Evolutionary conservation across 2,329 filamentous ascomycete genomes (phyloP), one percentile per base, ranked within the genome.

Genomic region (Pseudogymnoascus destructans): DNA sequence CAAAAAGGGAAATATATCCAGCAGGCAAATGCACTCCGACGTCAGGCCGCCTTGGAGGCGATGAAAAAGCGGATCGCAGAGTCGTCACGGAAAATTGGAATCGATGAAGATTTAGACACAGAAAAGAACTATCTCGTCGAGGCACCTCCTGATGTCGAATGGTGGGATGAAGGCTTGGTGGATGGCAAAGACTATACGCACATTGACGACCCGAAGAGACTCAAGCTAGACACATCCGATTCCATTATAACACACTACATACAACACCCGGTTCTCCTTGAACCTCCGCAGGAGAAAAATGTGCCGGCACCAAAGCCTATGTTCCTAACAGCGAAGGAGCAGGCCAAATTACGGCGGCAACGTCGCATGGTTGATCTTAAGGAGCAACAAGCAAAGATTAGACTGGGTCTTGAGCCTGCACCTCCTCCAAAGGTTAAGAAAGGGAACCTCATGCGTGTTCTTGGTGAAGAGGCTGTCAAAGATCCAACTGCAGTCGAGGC

Each of bases 401-500:
- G 92, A 60, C 77, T 98, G 9, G 93, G 93, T 17, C 78, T 98
- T 11, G 86, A 92, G 61, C 89, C 91, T 2, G 89, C 92, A 17
- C 90, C 91, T 25, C 87, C 91, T 23, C 92, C 93, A 9, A 98
- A 97, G 73, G 89, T 98, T 65, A 97, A 96, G 74, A 95, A 95
- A 72, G 88, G 86, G 59, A 98, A 98, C 71, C 80, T 98, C 69
- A 98, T 98, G 93, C 86, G 91, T 59, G 93, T 98, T 27, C 78
- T 96, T 59, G 93, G 93, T 62, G 89, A 96, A 60, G 69, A 70
- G 59, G 85, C 85, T 15, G 92, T 98, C 64, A 95, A 95, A 69
- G 93, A 98, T 72, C 93, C 93, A 5, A 98, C 95, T 0, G 93
- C 93, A 3, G 93, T 98, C 49, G 93, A 98, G 73, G 89, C 90